Evolutionary conservation across 2,329 filamentous ascomycete genomes (phyloP).

Genomic region (Knufia fluminis): DNA sequence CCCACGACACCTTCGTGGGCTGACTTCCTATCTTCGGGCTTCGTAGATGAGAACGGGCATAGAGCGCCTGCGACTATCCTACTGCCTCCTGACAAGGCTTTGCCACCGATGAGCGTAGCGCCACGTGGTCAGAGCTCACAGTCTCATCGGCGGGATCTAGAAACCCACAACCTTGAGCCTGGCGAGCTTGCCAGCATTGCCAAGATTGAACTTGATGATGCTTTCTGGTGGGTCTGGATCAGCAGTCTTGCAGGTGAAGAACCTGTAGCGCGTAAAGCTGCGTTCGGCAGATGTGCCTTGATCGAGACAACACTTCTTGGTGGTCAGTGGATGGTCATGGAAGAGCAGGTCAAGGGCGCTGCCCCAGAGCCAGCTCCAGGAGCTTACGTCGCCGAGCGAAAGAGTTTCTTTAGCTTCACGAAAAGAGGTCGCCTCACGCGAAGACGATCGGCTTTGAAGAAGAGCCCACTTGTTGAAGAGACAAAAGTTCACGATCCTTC

Average conservation of each 20-base stretch:
- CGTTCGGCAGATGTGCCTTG: constrained; percentile 86
- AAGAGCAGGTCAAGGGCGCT: constrained; percentile 92
- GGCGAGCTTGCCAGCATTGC: constrained; percentile 91
- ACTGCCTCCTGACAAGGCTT: constrained; percentile 81
- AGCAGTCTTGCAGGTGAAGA: constrained; percentile 89
- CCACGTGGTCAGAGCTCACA: constrained; percentile 73
- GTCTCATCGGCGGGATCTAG: constrained; percentile 66
- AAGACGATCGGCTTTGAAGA: constrained; percentile 61
- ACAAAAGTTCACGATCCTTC: constrained; percentile 40
- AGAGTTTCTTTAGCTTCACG: constrained; percentile 77
- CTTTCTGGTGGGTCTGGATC: constrained; percentile 99
- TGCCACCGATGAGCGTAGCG: constrained; percentile 72
- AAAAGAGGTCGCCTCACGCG: constrained; percentile 60
- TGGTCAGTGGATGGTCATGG: constrained; percentile 86
- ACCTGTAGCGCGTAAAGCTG: constrained; percentile 72
- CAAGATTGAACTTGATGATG: constrained; percentile 77
- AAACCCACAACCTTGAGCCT: constrained; percentile 63
- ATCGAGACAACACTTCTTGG: constrained; percentile 76
- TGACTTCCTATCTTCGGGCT: constrained; percentile 90
- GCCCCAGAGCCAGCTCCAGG: constrained; percentile 74
- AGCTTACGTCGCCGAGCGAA: constrained; percentile 92
- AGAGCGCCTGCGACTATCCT: constrained; percentile 57
- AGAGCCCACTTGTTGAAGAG: constrained; percentile 41
- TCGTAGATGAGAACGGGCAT: constrained; percentile 66
- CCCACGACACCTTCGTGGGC: constrained; percentile 98